Evolutionary conservation across 2,329 filamentous ascomycete genomes (phyloP).

Genomic region (Dactylellina haptotyla): DNA sequence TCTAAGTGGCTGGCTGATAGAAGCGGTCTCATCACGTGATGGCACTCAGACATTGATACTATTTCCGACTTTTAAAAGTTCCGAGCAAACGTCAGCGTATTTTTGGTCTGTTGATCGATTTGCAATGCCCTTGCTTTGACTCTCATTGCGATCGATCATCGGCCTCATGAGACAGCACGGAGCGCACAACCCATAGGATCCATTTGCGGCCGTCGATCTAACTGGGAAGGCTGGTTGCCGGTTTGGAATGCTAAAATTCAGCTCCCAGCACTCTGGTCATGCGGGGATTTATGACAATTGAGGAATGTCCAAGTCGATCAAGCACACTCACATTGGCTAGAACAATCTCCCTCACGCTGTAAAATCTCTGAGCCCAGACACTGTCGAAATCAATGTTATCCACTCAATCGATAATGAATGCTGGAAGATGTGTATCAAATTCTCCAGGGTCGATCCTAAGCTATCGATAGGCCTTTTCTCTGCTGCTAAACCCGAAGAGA

Average conservation of each 20-base stretch:
- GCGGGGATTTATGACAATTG: not conserved
- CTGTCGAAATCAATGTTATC: not conserved
- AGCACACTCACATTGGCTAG: not conserved
- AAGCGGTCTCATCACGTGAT: too few species aligned
- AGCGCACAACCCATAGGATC: not conserved
- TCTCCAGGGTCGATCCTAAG: not conserved
- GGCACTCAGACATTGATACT: too few species aligned
- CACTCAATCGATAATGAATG: not conserved
- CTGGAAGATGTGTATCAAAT: not conserved
- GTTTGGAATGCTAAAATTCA: not conserved
- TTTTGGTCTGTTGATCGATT: too few species aligned
- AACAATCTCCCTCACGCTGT: not conserved
- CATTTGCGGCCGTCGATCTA: not conserved
- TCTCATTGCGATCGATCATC: too few species aligned
- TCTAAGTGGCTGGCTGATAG: too few species aligned
- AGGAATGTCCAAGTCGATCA: not conserved
- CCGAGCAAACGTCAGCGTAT: too few species aligned
- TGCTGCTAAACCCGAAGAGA: too few species aligned
- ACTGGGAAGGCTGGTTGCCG: too few species aligned
- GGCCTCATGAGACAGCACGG: too few species aligned
- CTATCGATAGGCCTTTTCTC: not conserved
- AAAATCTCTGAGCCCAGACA: not conserved
- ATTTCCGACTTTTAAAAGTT: too few species aligned
- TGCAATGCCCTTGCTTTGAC: too few species aligned
- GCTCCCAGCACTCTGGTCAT: not conserved